Percentiles rank a stretch among this genome's conserved stretches.
These are phyloP conservation scores for Coriolopsis trogii DNA, from an alignment of 1,284 basidiomycete species.

Conservation along the genomic window DNA sequence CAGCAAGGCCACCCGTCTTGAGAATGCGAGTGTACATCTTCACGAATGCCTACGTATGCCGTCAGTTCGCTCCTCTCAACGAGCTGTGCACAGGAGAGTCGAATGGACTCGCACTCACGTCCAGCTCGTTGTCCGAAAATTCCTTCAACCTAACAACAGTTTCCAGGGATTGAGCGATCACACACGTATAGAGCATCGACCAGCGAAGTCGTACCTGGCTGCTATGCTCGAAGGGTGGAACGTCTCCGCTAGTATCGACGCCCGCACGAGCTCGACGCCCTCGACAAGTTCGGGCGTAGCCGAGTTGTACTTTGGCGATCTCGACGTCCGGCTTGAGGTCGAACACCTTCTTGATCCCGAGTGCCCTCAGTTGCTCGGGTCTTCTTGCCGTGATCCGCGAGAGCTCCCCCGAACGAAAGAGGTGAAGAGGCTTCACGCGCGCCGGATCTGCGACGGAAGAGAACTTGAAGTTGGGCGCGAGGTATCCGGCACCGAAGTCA, in stretches of 20 bases:
- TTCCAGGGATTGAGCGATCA: conserved; percentile 35
- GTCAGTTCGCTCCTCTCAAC: background rate
- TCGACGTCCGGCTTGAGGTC: conserved; percentile 42
- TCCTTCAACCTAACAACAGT: conserved; percentile 29
- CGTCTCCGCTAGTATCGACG: conserved; percentile 17
- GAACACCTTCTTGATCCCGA: conserved; percentile 42
- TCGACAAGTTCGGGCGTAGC: conserved; percentile 31
- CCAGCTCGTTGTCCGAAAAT: conserved; percentile 33
- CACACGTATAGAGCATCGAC: no score
- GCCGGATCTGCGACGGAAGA: no score
- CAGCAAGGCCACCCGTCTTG: conserved; percentile 35
- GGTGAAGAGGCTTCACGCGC: no score
- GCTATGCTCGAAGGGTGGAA: no score
- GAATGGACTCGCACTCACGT: conserved; percentile 23
- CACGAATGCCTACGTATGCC: conserved; percentile 36
- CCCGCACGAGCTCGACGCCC: background rate
- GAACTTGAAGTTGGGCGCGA: no score
- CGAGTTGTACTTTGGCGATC: conserved; percentile 40
- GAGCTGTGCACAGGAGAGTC: no score
- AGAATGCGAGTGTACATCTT: conserved; percentile 38
- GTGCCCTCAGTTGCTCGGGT: conserved; percentile 34
- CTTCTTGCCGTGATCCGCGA: conserved; percentile 39
- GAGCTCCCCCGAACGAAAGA: conserved; percentile 45
- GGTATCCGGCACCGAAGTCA: conserved; percentile 36
- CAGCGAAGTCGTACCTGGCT: no score